Conservation (phyloP, 768 basidiomycete genomes). For the Mycena galopus region DNA sequence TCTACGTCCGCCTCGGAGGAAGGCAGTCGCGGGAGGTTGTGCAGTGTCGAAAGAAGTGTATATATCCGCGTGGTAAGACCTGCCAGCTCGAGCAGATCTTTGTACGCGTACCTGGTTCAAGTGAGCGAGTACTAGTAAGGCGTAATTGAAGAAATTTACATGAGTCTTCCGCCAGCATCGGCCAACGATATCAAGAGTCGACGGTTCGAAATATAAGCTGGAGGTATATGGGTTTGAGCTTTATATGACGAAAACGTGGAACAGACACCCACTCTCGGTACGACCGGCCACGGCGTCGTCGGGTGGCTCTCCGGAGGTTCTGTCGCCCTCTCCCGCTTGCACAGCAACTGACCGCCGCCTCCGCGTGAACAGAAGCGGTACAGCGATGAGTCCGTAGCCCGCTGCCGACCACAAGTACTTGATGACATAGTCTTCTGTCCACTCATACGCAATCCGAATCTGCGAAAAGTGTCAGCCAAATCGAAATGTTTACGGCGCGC, state of each 20-base stretch:
- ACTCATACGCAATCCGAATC: conserved; percentile 93
- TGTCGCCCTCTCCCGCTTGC: conserved; percentile 24
- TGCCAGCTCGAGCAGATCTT: conserved; percentile 94
- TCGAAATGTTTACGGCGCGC: not conserved
- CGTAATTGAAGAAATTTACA: conserved; percentile 53
- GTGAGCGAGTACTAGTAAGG: not conserved
- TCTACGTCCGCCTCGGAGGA: conserved; percentile 47
- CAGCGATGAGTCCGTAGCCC: conserved; percentile 92
- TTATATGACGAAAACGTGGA: not conserved
- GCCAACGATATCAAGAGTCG: conserved; percentile 93
- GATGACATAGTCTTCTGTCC: conserved; percentile 98
- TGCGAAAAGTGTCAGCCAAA: conserved; percentile 41
- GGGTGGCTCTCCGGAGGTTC: conserved; percentile 26
- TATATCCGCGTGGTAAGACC: conserved; percentile 94
- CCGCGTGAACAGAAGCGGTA: conserved; percentile 86
- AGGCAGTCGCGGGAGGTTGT: conserved; percentile 74
- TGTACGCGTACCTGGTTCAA: conserved; percentile 79
- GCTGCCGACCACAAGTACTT: conserved; percentile 96
- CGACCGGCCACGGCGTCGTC: conserved; percentile 61
- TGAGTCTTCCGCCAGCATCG: conserved; percentile 94
- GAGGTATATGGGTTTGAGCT: conserved; percentile 1
- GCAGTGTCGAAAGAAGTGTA: conserved; percentile 86
- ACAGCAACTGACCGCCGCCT: conserved; percentile 52
- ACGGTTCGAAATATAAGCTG: conserved; percentile 92
- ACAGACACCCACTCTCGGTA: conserved; percentile 57